phyloP scores from a whole-genome alignment of 2,329 filamentous ascomycete species.

The Aspergillus calidoustus region DNA sequence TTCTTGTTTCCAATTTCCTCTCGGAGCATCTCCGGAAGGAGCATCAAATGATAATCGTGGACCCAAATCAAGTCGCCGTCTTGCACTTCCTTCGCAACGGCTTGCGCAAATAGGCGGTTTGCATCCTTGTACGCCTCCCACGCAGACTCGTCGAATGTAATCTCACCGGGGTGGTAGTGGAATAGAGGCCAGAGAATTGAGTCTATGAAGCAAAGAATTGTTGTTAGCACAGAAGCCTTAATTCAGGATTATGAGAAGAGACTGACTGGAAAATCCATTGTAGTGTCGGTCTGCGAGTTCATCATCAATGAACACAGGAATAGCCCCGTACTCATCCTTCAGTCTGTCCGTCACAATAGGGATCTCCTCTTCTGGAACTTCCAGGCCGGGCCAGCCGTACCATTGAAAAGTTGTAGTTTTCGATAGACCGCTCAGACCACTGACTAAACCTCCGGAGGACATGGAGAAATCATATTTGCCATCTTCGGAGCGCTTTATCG shows the following conservation, averaged over 20 bases:
- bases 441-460: slow-evolving; percentile 95
- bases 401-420: slow-evolving; percentile 96
- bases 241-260: background rate
- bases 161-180: slow-evolving; percentile 98
- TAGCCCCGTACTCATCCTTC: slow-evolving; percentile 84
- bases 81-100: slow-evolving; percentile 82
- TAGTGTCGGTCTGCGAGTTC: slow-evolving; percentile 94
- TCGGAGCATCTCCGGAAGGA: slow-evolving; percentile 91
- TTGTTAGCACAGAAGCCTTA: slow-evolving; percentile 20
- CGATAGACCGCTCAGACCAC: slow-evolving; percentile 85
- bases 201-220: slow-evolving; percentile 57
- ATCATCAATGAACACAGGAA: slow-evolving; percentile 91
- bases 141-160: slow-evolving; percentile 93
- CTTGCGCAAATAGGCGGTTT: slow-evolving; percentile 88
- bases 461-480: slow-evolving; percentile 92
- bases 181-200: slow-evolving; percentile 98
- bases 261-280: slow-evolving; percentile 93
- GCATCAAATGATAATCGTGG: slow-evolving; percentile 98
- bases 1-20: slow-evolving; percentile 80
- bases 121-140: slow-evolving; percentile 94
- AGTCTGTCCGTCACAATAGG: slow-evolving; percentile 74
- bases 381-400: slow-evolving; percentile 97
- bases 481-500: slow-evolving; percentile 91
- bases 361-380: slow-evolving; percentile 84
- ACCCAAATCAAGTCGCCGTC: slow-evolving; percentile 98